phyloP scores from a whole-genome alignment of 1,139 yeast genomes.

The Pichia sp. region DNA sequence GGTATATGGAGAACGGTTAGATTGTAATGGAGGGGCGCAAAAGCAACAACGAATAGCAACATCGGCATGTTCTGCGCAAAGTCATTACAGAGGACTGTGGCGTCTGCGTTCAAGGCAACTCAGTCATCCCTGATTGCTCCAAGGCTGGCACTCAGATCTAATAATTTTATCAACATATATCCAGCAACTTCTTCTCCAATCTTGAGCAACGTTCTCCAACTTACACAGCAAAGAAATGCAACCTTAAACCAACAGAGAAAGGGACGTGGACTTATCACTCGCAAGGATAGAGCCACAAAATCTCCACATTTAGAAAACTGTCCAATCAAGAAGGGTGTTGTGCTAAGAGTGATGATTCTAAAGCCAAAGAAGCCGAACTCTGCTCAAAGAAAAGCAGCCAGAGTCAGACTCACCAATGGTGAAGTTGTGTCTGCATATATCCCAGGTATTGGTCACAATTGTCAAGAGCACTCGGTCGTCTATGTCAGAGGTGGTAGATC shows the following conservation, averaged over 20 bases:
- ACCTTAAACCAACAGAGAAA: constrained; percentile 68
- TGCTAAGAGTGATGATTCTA: constrained; percentile 86
- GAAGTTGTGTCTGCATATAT: constrained; percentile 86
- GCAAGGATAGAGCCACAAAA: constrained; percentile 42
- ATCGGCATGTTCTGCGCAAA: too few species aligned
- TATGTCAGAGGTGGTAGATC: constrained; percentile 96
- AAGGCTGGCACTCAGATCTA: too few species aligned
- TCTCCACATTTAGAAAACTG: constrained; percentile 78
- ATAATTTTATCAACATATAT: too few species aligned
- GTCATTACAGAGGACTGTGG: too few species aligned
- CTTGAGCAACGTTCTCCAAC: background rate
- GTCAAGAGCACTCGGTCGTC: constrained; percentile 96
- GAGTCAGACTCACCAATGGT: constrained; percentile 91
- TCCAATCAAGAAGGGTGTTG: constrained; percentile 91
- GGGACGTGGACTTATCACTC: constrained; percentile 51
- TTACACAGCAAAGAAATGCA: constrained; percentile 43
- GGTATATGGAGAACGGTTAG: too few species aligned
- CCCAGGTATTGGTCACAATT: constrained; percentile 98
- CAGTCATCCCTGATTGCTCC: too few species aligned
- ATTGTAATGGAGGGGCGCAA: too few species aligned
- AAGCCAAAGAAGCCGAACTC: constrained; percentile 99
- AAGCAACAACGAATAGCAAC: too few species aligned
- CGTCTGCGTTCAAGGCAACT: too few species aligned
- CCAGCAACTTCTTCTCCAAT: background rate
- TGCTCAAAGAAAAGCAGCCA: constrained; percentile 93